Base-by-base conservation (phyloP, 2,329 filamentous ascomycete genomes). In the Aspergillus piperis region DNA sequence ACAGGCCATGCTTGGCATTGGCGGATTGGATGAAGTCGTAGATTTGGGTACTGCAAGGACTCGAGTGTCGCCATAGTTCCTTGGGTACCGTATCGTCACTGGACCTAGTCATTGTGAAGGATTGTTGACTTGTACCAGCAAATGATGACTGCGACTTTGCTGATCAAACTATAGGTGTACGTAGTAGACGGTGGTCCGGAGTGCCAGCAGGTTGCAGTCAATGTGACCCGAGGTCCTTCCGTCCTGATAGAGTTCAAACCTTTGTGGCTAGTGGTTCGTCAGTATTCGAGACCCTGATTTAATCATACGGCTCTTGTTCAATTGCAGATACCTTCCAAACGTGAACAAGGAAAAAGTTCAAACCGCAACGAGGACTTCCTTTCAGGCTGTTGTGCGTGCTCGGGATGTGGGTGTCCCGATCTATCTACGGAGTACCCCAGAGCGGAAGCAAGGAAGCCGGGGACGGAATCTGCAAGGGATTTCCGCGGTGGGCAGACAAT, bases 61-160 rank as follows among this genome's bases (percentile, higher is more conserved):
- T 77, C 36, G 85, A 80, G 75, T 92, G 90, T 63, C 83, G 82
- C 91, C 91, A 95, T 47, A 96, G 82, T 71, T 87, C 83, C 50
- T 72, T 71, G 19, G 68, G 51, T 53, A 19, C 47, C 8, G 44
- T 57, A 3, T 62, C 61, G 48, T 66, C 64, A 15, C 25, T 48
- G 11, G 64, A 47, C 58, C 57, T 64, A 41, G 27, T 30, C 15
- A 21, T 30, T 8, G 15, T 30, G 15, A 10, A 19, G 6, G 13
- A 15, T 21, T 15, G 25, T 25, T 25, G n/a, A 25, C n/a, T 23
- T 2, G 10, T 6, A 23, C n/a, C 30, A 44, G 19, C 17, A 41
- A 48, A 47, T 32, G 27, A 41, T 8, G 25, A 25, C 13, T 19
- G 25, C n/a, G 13, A 15, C 7, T 11, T 32, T 21, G 39, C 47